Percentiles rank a stretch among this genome's conserved stretches.
phyloP scores from a whole-genome alignment of 768 basidiomycete species.

The Tulasnella sp. region DNA sequence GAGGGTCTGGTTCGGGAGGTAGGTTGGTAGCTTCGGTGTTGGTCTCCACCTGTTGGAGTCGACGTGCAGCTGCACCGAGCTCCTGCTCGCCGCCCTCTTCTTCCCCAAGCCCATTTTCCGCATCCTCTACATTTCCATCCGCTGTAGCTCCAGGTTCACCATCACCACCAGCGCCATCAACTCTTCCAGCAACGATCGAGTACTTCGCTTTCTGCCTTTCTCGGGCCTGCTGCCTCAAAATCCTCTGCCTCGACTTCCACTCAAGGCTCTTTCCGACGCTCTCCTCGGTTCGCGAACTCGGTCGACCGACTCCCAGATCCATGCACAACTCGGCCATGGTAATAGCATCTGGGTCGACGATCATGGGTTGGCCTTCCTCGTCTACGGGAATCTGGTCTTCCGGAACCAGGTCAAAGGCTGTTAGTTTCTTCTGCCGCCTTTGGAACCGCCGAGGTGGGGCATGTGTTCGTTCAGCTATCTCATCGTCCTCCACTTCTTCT shows the following conservation, averaged over 20 bases:
- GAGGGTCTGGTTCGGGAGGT: conserved; percentile 9
- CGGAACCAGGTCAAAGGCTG: conserved; percentile 18
- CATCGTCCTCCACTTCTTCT: not conserved
- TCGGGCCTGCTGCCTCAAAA: conserved; percentile 65
- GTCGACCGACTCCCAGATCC: conserved; percentile 73
- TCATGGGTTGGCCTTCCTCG: conserved; percentile 23
- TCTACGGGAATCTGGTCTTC: conserved; percentile 18
- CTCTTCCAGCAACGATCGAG: conserved; percentile 60
- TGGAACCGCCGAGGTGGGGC: conserved; percentile 1
- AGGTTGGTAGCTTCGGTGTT: conserved; percentile 28
- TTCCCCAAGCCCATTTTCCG: conserved; percentile 7
- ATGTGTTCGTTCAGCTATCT: not conserved
- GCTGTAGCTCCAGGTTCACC: conserved; percentile 39
- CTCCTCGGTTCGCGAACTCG: conserved; percentile 72
- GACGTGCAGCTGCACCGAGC: not conserved
- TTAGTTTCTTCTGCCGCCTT: conserved; percentile 11
- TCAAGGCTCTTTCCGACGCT: conserved; percentile 43
- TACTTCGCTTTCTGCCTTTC: conserved; percentile 62
- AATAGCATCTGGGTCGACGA: conserved; percentile 9
- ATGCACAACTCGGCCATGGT: conserved; percentile 45
- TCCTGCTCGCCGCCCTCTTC: conserved; percentile 10
- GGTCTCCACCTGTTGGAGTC: conserved; percentile 22
- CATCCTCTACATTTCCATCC: conserved; percentile 24
- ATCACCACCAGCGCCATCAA: conserved; percentile 40
- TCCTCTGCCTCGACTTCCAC: conserved; percentile 28